A percentile compares a stretch with the other conserved stretches of the same genome.
phyloP scores from a whole-genome alignment of 2,329 filamentous ascomycete genomes.

The Aspergillus japonicus region DNA sequence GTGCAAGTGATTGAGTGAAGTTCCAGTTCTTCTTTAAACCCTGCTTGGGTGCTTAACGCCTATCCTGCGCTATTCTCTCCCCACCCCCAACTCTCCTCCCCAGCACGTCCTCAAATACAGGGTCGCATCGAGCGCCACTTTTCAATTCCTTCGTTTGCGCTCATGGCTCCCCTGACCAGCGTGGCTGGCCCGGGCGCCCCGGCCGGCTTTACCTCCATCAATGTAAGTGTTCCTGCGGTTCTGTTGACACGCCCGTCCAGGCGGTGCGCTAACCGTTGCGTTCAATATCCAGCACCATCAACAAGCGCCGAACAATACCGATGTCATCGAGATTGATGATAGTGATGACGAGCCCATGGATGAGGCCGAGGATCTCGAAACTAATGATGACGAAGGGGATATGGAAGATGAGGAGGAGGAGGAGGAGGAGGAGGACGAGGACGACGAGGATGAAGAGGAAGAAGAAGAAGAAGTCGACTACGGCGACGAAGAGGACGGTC shows the following conservation, averaged over 20 bases:
- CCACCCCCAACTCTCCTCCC: neutral
- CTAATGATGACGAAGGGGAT: conserved; percentile 29
- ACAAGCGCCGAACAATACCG: conserved; percentile 26
- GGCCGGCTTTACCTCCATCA: conserved; percentile 25
- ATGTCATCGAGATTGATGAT: conserved; percentile 42
- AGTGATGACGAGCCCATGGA: conserved; percentile 31
- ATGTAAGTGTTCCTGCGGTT: conserved; percentile 23
- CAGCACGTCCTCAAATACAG: neutral
- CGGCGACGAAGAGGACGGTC: conserved; percentile 28
- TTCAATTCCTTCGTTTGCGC: neutral
- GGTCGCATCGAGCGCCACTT: neutral
- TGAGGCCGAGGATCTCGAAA: neutral
- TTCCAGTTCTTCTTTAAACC: conserved; percentile 24
- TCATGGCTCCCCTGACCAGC: conserved; percentile 43
- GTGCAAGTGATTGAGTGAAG: conserved; percentile 9
- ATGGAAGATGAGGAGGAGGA: conserved; percentile 31
- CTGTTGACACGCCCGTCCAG: conserved; percentile 9
- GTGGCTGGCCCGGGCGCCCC: conserved; percentile 28
- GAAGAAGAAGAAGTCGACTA: conserved; percentile 32
- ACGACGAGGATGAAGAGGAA: conserved; percentile 28
- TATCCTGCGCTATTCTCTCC: neutral
- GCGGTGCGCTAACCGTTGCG: conserved; percentile 14
- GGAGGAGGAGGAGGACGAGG: conserved; percentile 29
- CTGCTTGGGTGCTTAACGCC: conserved; percentile 5
- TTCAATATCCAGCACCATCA: conserved; percentile 20